Conservation (phyloP, 306 rosid genomes). For the Carpinus fangiana region DNA sequence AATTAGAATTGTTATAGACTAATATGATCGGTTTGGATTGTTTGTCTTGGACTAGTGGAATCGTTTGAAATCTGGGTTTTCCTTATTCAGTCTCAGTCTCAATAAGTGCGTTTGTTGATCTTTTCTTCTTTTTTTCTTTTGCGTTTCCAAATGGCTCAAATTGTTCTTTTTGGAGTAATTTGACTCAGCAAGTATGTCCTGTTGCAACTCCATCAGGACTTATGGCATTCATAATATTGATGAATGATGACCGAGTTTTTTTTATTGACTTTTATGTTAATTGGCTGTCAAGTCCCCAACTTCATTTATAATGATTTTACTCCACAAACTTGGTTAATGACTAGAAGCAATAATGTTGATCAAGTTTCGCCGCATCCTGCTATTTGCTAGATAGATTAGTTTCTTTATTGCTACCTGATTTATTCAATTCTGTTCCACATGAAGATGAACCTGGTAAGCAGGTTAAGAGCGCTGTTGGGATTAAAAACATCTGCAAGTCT, state of each 20-base stretch:
- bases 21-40: not conserved
- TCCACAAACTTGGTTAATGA: conserved; percentile 3
- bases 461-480: conserved; percentile 79
- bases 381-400: conserved; percentile 6
- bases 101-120: not conserved
- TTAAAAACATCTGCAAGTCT: conserved; percentile 75
- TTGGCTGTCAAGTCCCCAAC: not conserved
- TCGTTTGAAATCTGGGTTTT: not conserved
- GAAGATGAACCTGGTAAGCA: conserved; percentile 95
- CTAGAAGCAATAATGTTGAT: conserved; percentile 3
- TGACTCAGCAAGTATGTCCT: not conserved
- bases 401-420: conserved; percentile 28
- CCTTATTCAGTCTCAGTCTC: not conserved
- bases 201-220: not conserved
- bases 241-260: not conserved
- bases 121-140: not conserved
- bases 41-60: not conserved
- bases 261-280: not conserved
- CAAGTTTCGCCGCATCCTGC: not conserved
- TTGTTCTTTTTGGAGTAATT: not conserved
- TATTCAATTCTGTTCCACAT: conserved; percentile 35
- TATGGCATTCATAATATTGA: not conserved
- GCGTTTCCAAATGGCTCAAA: not conserved
- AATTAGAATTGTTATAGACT: not conserved
- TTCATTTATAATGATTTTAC: conserved; percentile 1